A percentile compares a stretch with the other conserved stretches of the same genome.
Conservation (phyloP, 2,329 filamentous ascomycete genomes). For the Hirsutella thompsonii region DNA sequence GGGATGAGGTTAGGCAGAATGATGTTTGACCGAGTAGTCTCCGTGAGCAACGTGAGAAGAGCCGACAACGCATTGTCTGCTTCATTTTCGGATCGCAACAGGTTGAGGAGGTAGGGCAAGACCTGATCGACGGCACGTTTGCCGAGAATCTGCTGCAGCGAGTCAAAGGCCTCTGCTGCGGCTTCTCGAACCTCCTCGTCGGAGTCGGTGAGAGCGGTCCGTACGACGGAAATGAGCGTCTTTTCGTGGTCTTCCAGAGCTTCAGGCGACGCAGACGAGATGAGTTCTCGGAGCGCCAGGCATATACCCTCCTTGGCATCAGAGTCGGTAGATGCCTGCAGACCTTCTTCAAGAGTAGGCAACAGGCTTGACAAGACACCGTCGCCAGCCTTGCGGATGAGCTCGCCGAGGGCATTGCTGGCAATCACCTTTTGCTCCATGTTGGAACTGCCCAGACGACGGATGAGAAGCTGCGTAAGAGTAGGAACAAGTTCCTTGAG, state of each 20-base stretch:
- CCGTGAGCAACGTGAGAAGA: slow-evolving; percentile 84
- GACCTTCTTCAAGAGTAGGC: slow-evolving; percentile 82
- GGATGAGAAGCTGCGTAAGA: slow-evolving; percentile 87
- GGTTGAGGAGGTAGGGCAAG: slow-evolving; percentile 76
- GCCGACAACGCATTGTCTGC: slow-evolving; percentile 89
- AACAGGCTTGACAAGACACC: slow-evolving; percentile 78
- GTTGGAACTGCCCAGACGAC: slow-evolving; percentile 84
- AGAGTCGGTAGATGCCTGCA: slow-evolving; percentile 77
- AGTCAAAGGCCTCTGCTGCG: slow-evolving; percentile 93
- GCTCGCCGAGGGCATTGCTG: slow-evolving; percentile 88
- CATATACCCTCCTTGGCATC: slow-evolving; percentile 97
- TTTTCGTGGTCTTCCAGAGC: slow-evolving; percentile 90
- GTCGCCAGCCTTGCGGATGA: slow-evolving; percentile 94
- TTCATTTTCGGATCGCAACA: slow-evolving; percentile 75
- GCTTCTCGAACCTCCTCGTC: slow-evolving; percentile 87
- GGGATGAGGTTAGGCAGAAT: slow-evolving; percentile 94
- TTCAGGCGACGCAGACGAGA: slow-evolving; percentile 76
- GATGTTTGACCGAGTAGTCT: slow-evolving; percentile 86
- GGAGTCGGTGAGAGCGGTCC: slow-evolving; percentile 80
- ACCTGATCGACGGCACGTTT: slow-evolving; percentile 94
- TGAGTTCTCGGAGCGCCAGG: slow-evolving; percentile 87
- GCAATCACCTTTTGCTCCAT: slow-evolving; percentile 99
- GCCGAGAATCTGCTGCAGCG: slow-evolving; percentile 82
- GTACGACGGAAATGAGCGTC: slow-evolving; percentile 85
- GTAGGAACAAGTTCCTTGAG: slow-evolving; percentile 93